Conservation (phyloP, 352 stramenopile species). For the Pythium brassicae region DNA sequence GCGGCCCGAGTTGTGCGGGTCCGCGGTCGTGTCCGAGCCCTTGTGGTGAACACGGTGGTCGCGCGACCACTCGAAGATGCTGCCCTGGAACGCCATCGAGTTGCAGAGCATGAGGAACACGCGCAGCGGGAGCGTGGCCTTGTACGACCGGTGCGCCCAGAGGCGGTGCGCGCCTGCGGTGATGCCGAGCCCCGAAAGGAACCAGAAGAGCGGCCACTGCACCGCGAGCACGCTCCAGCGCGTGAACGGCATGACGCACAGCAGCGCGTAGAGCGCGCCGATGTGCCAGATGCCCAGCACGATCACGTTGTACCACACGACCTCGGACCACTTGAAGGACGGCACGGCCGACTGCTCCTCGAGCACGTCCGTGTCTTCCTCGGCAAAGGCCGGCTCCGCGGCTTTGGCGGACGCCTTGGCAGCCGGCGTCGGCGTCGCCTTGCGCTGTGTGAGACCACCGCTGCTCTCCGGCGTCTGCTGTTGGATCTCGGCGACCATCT, state of each 20-base stretch:
- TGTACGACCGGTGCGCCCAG: constrained; percentile 97
- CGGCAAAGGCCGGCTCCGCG: constrained; percentile 18
- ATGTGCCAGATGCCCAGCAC: constrained; percentile 65
- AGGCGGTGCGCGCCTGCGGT: constrained; percentile 96
- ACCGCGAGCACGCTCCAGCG: constrained; percentile 42
- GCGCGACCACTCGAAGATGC: constrained; percentile 98
- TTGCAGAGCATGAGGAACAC: constrained; percentile 98
- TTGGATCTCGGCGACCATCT: not conserved
- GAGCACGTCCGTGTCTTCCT: constrained; percentile 40
- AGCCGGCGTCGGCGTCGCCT: not conserved
- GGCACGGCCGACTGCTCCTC: constrained; percentile 26
- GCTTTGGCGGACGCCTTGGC: no score
- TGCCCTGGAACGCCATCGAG: constrained; percentile 96
- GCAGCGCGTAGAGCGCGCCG: constrained; percentile 66
- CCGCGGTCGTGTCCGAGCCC: constrained; percentile 93
- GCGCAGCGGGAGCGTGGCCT: constrained; percentile 86
- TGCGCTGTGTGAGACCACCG: constrained; percentile 11
- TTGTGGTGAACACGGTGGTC: constrained; percentile 99
- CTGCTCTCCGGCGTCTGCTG: not conserved
- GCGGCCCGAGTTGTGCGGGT: constrained; percentile 95
- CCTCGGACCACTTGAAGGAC: constrained; percentile 55
- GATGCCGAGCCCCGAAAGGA: constrained; percentile 92
- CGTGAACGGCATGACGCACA: constrained; percentile 50
- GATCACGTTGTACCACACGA: constrained; percentile 87
- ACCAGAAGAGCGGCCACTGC: constrained; percentile 66